A percentile compares a stretch with the other conserved stretches of the same genome.
phyloP scores from a whole-genome alignment of 176 grass and related monocot genomes.

The Triticum dicoccoides region DNA sequence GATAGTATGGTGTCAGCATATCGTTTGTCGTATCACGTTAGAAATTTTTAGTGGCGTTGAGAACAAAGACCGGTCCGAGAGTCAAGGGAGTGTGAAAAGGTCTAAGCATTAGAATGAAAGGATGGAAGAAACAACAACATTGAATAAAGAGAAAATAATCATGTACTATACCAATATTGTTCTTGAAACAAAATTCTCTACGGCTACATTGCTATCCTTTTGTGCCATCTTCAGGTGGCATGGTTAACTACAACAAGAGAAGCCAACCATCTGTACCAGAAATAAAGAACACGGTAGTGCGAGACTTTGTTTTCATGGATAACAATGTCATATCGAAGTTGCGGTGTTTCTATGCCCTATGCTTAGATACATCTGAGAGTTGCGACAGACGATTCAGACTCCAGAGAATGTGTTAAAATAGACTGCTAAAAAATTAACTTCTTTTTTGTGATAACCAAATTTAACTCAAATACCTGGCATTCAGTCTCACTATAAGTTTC shows the following conservation, averaged over 20 bases:
- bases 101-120: background rate
- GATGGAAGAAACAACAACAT: background rate
- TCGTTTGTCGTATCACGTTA: background rate
- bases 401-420: background rate
- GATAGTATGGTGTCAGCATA: background rate
- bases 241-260: background rate
- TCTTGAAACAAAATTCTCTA: too few species aligned
- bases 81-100: background rate
- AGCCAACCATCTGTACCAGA: too few species aligned
- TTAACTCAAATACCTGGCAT: background rate
- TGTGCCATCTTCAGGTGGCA: background rate
- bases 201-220: background rate
- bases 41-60: background rate
- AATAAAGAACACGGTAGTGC: background rate
- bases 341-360: background rate
- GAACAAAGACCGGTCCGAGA: background rate
- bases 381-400: background rate
- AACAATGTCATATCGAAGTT: background rate
- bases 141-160: background rate
- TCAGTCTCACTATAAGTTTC: background rate
- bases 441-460: background rate
- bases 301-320: background rate
- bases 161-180: too few species aligned
- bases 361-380: background rate
- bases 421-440: too few species aligned